Conservation (phyloP, 208 protist species). For the Naegleria lovaniensis region DNA sequence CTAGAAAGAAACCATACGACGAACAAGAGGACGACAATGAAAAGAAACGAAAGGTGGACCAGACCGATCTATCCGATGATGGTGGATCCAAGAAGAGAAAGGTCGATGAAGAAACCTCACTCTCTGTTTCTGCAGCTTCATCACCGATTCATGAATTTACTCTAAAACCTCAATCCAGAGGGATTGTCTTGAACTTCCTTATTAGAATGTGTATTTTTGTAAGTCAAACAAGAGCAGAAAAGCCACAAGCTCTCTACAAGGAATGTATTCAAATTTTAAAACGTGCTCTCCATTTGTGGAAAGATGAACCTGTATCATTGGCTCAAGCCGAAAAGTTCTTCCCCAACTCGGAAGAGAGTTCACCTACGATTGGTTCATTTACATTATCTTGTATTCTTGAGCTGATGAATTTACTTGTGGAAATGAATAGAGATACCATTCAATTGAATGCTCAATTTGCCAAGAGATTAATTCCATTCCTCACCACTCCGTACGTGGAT, state of each 20-base stretch:
- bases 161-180: not conserved
- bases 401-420: not conserved
- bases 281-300: not conserved
- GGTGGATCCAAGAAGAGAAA: not conserved
- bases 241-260: not conserved
- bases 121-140: not conserved
- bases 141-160: not conserved
- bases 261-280: not conserved
- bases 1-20: not conserved
- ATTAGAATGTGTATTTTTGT: not conserved
- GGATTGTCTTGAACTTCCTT: not conserved
- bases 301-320: not conserved
- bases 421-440: not conserved
- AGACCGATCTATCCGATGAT: not conserved
- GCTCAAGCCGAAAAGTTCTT: not conserved
- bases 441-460: not conserved
- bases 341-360: not conserved
- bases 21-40: not conserved
- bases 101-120: not conserved
- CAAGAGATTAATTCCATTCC: not conserved
- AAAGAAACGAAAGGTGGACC: not conserved
- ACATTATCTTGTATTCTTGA: not conserved
- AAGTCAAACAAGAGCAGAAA: not conserved
- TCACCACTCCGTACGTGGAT: not conserved
- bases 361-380: not conserved